Base-by-base conservation (phyloP, 2,329 filamentous ascomycete species). In the Mollisiaceae sp. region DNA sequence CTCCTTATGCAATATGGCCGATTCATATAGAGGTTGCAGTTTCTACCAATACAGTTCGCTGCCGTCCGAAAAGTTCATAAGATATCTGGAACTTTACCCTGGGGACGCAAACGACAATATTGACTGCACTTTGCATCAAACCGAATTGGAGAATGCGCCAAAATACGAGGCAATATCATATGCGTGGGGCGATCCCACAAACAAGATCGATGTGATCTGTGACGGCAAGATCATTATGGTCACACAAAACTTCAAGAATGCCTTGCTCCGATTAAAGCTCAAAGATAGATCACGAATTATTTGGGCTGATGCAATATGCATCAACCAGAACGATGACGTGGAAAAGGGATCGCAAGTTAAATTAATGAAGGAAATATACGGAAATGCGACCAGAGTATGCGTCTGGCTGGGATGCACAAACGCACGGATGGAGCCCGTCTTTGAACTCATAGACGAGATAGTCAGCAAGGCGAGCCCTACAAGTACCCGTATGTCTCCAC, bases 291-390 rank as follows among this genome's bases (percentile, higher is more conserved):
- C 64, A 56, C 54, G 35, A 62, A 39, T 64, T 27, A 8, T 71
- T 24, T 73, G 69, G 70, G 69, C 66, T 38, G 72, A 73, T 62
- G 70, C 71, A 14, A 66, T 73, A 56, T 73, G 72, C 59, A 73
- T 74, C 39, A 71, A 75, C 59, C 72, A 75, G 57, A 45, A 45
- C 9, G 67, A 73, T 52, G 65, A 59, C 43, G 59, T 63, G 8
- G 73, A 74, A 62, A 67, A 67, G 38, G 67, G 65, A 47, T 61
- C 67, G 12, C 71, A 74, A 60, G 72, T 74, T 12, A 65, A 60
- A 35, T 64, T 72, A 47, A 75, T 74, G 72, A 61, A 66, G 22
- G 59, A 41, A 18, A 68, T 74, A 52, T 75, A 71, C 59, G 60
- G 60, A 4, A 67, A 68, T 56, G 73, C 72, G 2, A 50, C 38